Base-by-base conservation (phyloP, 106 monocot species). In the Dioscorea zingiberensis region DNA sequence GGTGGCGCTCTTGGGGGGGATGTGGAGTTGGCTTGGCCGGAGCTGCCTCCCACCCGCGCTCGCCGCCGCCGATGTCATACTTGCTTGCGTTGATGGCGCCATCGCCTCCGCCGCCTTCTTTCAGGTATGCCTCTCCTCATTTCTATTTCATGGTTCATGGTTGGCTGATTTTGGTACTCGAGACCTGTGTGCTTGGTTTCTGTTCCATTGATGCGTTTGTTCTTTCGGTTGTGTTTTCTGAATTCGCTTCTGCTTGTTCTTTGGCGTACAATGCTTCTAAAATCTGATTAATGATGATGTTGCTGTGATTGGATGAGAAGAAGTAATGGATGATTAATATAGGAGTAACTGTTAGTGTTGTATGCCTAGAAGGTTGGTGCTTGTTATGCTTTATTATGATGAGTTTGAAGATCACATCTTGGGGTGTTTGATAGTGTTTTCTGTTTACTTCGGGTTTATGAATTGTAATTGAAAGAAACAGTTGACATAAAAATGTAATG, bases 101-200 rank as follows among this genome's bases (percentile, higher is more conserved):
- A 85, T 87, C 65, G 84, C 84, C 24, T 68, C 71, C 65, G 53
- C 70, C 30, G 81, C 87, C 46, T 87, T 92, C 74, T 47, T 77
- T 18, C 92, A 92, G 84, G 92, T 86, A 4, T 21, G 25, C 12
- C 46, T 10, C 48, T 29, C 51, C 56, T 25, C 26, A 19, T 63
- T 44, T 44, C 8, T 46, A n/a, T 23, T 23, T 22, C 10, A 38
- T 4, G 3, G 22, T 63, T 46, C 2, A 7, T 63, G 16, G 3
- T 63, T 54, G 25, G 25, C 29, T 13, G 13, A 58, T 54, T 22
- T 44, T 69, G 38, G 38, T 38, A 38, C 6, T 38, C 38, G 38
- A 38, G 10, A 10, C 3, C 44, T 13, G 28, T 27, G 13, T 54
- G 13, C 6, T 61, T 61, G 13, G 12, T 61, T 29, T 21, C 27